Percentiles rank a stretch among this genome's conserved stretches.
These are phyloP conservation scores for Lathyrus oleraceus DNA, from an alignment of 306 rosid genomes.

Conservation along the genomic window DNA sequence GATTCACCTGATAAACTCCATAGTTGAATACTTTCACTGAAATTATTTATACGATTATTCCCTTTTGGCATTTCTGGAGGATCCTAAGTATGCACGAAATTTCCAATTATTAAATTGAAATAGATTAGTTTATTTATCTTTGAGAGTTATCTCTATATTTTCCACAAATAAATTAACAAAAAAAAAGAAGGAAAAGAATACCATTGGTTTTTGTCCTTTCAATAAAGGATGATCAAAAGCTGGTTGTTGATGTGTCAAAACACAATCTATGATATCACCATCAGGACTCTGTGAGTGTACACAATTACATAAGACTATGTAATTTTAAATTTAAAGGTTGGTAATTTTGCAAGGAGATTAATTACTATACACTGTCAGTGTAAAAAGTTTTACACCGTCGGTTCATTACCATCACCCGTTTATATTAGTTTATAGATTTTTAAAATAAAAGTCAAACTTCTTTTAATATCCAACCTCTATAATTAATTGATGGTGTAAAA, in stretches of 20 bases:
- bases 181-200: conserved; percentile 16
- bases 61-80: neutral
- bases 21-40: neutral
- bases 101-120: neutral
- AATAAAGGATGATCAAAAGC: conserved; percentile 90
- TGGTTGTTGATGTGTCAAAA: conserved; percentile 71
- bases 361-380: too few species aligned
- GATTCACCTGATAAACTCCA: neutral
- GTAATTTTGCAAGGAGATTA: too few species aligned
- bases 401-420: too few species aligned
- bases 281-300: conserved; percentile 62
- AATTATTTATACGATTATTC: neutral
- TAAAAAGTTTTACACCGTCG: too few species aligned
- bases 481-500: too few species aligned
- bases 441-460: too few species aligned
- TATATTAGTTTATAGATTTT: too few species aligned
- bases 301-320: neutral
- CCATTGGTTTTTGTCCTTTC: conserved; percentile 73
- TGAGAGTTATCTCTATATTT: too few species aligned
- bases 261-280: conserved; percentile 88
- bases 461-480: too few species aligned
- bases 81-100: neutral
- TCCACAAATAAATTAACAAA: too few species aligned
- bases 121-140: neutral
- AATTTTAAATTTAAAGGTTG: too few species aligned